A percentile compares a stretch with the other conserved stretches of the same genome.
phyloP scores from a whole-genome alignment of 495 filamentous ascomycete genomes.

The Cercophora samala region DNA sequence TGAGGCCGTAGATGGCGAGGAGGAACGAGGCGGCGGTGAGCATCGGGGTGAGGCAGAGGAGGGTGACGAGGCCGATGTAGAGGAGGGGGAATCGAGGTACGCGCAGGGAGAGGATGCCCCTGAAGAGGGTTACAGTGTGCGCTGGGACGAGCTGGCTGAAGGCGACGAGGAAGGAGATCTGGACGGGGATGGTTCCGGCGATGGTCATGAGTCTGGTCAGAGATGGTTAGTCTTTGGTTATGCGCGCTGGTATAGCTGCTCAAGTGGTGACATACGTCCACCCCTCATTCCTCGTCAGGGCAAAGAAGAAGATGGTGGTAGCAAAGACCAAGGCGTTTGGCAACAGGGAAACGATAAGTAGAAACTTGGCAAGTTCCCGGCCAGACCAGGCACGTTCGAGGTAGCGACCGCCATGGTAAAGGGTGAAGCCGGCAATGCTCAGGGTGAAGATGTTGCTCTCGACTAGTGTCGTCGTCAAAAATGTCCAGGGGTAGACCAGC shows the following conservation, averaged over 20 bases:
- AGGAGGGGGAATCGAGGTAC: slow-evolving; percentile 87
- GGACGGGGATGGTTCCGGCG: slow-evolving; percentile 81
- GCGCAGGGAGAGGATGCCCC: slow-evolving; percentile 80
- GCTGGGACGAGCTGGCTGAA: slow-evolving; percentile 98
- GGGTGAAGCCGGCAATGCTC: slow-evolving; percentile 69
- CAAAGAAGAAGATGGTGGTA: slow-evolving; percentile 68
- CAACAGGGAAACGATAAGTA: slow-evolving; percentile 69
- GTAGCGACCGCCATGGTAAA: slow-evolving; percentile 93
- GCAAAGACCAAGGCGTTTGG: slow-evolving; percentile 75
- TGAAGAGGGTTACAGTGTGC: slow-evolving; percentile 93
- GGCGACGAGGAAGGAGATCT: slow-evolving; percentile 92
- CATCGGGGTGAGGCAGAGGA: slow-evolving; percentile 72
- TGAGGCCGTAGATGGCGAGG: slow-evolving; percentile 75
- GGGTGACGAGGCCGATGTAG: slow-evolving; percentile 72
- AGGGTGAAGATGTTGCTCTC: slow-evolving; percentile 93
- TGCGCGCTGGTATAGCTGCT: not conserved
- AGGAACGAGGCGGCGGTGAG: slow-evolving; percentile 82
- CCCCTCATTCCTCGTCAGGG: slow-evolving; percentile 60
- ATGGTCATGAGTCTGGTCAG: slow-evolving; percentile 65
- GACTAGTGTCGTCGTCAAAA: slow-evolving; percentile 79
- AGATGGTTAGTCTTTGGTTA: not conserved
- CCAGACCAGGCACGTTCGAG: slow-evolving; percentile 94
- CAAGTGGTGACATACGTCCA: slow-evolving; percentile 59
- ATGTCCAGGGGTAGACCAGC: slow-evolving; percentile 88
- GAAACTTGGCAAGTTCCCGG: slow-evolving; percentile 88